Evolutionary conservation across 2,329 filamentous ascomycete species (phyloP).

Genomic region (Onygenales sp.): DNA sequence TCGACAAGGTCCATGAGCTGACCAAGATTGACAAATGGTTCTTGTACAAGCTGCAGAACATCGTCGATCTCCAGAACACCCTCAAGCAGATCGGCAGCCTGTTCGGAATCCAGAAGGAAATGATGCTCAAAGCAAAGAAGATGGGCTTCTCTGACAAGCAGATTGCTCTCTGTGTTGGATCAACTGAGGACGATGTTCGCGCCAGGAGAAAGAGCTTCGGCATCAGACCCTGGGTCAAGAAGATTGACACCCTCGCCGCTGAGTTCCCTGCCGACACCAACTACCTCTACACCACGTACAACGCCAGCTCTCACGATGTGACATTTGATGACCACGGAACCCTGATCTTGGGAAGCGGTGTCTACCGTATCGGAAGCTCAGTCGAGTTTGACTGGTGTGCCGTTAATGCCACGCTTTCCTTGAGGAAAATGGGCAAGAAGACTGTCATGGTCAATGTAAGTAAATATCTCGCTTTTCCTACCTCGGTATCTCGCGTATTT

Average conservation of each 20-base stretch:
- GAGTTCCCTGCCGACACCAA: slow-evolving; percentile 94
- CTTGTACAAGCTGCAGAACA: slow-evolving; percentile 94
- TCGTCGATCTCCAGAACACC: slow-evolving; percentile 81
- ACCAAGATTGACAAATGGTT: slow-evolving; percentile 99
- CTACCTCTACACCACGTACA: slow-evolving; percentile 97
- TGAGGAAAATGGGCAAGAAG: slow-evolving; percentile 85
- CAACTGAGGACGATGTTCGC: slow-evolving; percentile 82
- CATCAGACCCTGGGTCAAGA: slow-evolving; percentile 94
- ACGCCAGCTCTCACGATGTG: slow-evolving; percentile 87
- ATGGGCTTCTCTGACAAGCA: slow-evolving; percentile 95
- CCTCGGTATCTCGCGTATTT: too few relatives aligned
- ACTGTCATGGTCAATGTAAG: slow-evolving; percentile 69
- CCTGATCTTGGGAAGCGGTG: slow-evolving; percentile 83
- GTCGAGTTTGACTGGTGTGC: slow-evolving; percentile 99
- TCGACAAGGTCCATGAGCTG: slow-evolving; percentile 83
- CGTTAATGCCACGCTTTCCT: slow-evolving; percentile 75
- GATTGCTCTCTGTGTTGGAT: slow-evolving; percentile 76
- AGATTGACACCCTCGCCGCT: slow-evolving; percentile 92
- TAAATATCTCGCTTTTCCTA: too few relatives aligned
- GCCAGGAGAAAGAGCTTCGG: slow-evolving; percentile 75
- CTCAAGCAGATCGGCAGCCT: slow-evolving; percentile 77
- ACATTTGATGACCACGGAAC: slow-evolving; percentile 87
- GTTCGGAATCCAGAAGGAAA: slow-evolving; percentile 76
- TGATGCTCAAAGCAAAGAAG: slow-evolving; percentile 88
- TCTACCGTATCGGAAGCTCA: slow-evolving; percentile 94